Percentiles rank a stretch among this genome's conserved stretches.
phyloP scores from a whole-genome alignment of 306 rosid species.

The Cucurbita ficifolia region DNA sequence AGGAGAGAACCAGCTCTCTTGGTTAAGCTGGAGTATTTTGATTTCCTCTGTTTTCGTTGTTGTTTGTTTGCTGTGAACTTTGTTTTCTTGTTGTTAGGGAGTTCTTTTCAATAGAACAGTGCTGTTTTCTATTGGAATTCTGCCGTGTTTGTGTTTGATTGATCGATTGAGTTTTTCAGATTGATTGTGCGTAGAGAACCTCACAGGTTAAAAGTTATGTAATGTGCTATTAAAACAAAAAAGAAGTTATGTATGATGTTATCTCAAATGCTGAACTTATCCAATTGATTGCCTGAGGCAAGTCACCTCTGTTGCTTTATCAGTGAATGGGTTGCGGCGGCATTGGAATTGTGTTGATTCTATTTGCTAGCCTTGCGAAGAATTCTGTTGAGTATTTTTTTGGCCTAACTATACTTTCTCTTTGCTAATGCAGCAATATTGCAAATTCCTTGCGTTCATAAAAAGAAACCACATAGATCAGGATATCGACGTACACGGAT shows the following conservation, averaged over 20 bases:
- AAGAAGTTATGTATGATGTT: background rate
- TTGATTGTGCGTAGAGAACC: background rate
- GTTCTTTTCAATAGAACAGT: background rate
- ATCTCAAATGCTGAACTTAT: background rate
- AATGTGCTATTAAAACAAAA: background rate
- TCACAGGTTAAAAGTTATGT: background rate
- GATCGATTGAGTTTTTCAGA: background rate
- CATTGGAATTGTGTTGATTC: background rate
- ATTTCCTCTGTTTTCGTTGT: background rate
- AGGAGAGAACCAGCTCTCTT: background rate
- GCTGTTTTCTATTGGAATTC: background rate
- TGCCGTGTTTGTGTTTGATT: background rate
- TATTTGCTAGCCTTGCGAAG: background rate
- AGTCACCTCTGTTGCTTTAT: background rate
- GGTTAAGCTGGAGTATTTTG: background rate
- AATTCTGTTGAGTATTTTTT: background rate
- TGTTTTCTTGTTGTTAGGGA: background rate
- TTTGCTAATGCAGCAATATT: conserved; percentile 55
- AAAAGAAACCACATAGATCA: conserved; percentile 70
- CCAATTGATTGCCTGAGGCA: background rate
- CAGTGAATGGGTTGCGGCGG: background rate
- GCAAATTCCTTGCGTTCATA: conserved; percentile 69
- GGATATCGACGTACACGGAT: conserved; percentile 77
- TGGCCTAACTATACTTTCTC: conserved; percentile 7
- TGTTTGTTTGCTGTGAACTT: background rate